Evolutionary conservation across 495 filamentous ascomycete species (phyloP).

Genomic region (Aspergillus baeticus): DNA sequence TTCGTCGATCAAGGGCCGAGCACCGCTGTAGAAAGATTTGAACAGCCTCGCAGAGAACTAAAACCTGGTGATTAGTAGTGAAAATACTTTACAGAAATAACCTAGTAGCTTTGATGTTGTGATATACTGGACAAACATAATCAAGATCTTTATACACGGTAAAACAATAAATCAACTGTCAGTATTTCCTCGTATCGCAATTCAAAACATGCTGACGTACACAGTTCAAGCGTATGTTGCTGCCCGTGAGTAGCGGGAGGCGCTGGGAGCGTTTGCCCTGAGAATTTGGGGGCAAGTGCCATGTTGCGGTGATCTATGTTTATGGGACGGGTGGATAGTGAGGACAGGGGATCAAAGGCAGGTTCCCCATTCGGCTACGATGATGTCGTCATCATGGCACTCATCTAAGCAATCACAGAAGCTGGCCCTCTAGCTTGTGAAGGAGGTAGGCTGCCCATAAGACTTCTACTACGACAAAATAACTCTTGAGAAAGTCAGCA

Average conservation of each 20-base stretch:
- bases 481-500: too few species aligned
- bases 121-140: slow-evolving; percentile 72
- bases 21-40: slow-evolving; percentile 60
- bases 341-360: too few species aligned
- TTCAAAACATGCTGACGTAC: slow-evolving; percentile 28
- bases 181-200: not conserved
- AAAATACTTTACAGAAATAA: slow-evolving; percentile 17
- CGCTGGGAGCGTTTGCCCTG: slow-evolving; percentile 57
- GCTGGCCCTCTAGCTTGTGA: too few species aligned
- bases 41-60: slow-evolving; percentile 68
- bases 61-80: slow-evolving; percentile 4
- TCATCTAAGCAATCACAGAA: too few species aligned
- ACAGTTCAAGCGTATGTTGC: slow-evolving; percentile 73
- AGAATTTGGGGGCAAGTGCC: slow-evolving; percentile 76
- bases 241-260: slow-evolving; percentile 41
- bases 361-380: too few species aligned
- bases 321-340: too few species aligned
- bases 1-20: slow-evolving; percentile 53
- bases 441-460: too few species aligned
- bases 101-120: not conserved
- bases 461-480: too few species aligned
- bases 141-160: slow-evolving; percentile 69
- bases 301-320: too few species aligned
- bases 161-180: not conserved
- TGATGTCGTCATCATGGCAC: too few species aligned